These are phyloP conservation scores for Cryomyces antarcticus DNA, from an alignment of 495 filamentous ascomycete genomes.

Conservation along the genomic window DNA sequence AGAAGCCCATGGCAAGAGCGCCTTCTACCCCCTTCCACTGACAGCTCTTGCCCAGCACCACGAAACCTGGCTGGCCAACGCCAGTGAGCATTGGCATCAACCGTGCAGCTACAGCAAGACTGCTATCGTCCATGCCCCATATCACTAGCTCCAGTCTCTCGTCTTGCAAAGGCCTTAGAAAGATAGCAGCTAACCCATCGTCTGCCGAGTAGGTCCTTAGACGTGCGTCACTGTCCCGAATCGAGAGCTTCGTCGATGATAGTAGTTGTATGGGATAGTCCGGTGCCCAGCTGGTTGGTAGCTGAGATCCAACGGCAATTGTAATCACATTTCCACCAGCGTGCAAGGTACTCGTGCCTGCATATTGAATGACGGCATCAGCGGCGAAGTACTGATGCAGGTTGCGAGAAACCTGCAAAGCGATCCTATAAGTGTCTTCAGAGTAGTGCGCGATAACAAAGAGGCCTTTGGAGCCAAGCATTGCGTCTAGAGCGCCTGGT, in stretches of 20 bases:
- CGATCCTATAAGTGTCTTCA: slow-evolving; percentile 14
- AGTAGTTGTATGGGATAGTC: slow-evolving; percentile 6
- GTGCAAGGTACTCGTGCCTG: too few species aligned
- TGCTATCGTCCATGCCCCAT: slow-evolving; percentile 28
- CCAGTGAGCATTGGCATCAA: slow-evolving; percentile 36
- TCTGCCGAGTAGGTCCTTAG: slow-evolving; percentile 2
- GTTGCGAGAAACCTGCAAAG: slow-evolving; percentile 36
- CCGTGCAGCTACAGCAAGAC: slow-evolving; percentile 30
- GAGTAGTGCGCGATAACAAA: slow-evolving; percentile 25
- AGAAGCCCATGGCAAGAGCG: slow-evolving; percentile 31
- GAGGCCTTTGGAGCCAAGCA: slow-evolving; percentile 23
- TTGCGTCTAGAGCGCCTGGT: slow-evolving; percentile 29
- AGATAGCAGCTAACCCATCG: slow-evolving; percentile 25
- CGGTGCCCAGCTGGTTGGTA: neutral
- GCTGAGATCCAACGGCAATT: slow-evolving; percentile 7
- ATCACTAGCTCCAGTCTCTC: slow-evolving; percentile 32
- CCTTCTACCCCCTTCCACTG: slow-evolving; percentile 33
- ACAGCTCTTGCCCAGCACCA: slow-evolving; percentile 24
- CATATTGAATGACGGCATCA: slow-evolving; percentile 24
- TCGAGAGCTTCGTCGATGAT: slow-evolving; percentile 1
- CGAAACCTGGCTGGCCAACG: slow-evolving; percentile 36
- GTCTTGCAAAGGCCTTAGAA: slow-evolving; percentile 24
- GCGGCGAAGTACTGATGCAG: slow-evolving; percentile 38
- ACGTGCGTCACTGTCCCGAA: slow-evolving; percentile 6
- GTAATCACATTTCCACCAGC: slow-evolving; percentile 13